phyloP scores from a whole-genome alignment of 768 basidiomycete species.

The Lactarius evosmus region DNA sequence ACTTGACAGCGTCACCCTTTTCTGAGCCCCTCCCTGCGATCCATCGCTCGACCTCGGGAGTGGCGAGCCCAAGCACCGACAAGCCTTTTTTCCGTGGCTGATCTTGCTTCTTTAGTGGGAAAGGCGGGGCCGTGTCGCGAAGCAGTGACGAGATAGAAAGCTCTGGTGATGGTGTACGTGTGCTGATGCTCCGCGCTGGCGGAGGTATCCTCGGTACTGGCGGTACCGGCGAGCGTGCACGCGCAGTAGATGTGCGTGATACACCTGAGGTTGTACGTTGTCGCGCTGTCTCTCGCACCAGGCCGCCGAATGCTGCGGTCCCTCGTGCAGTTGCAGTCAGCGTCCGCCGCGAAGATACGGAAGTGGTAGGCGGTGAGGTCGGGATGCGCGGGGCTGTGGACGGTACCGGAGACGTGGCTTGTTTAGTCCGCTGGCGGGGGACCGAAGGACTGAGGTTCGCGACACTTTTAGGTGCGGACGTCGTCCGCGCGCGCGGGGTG shows the following conservation, averaged over 20 bases:
- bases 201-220: conserved; percentile 17
- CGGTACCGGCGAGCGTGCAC: conserved; percentile 13
- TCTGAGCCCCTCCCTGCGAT: conserved; percentile 40
- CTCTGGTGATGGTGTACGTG: conserved; percentile 27
- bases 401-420: conserved; percentile 10
- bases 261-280: conserved; percentile 11
- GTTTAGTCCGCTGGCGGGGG: conserved; percentile 19
- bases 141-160: conserved; percentile 19
- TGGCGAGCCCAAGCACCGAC: conserved; percentile 44
- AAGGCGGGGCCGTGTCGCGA: conserved; percentile 33
- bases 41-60: conserved; percentile 54
- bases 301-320: neutral
- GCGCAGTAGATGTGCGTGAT: conserved; percentile 14
- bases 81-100: conserved; percentile 20
- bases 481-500: conserved; percentile 20
- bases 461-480: conserved; percentile 22
- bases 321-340: neutral
- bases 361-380: neutral
- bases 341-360: conserved; percentile 11
- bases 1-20: conserved; percentile 34
- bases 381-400: conserved; percentile 10
- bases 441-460: conserved; percentile 4
- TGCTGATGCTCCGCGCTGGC: conserved; percentile 6
- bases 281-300: conserved; percentile 11
- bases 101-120: conserved; percentile 32